These are phyloP conservation scores for Candida dajiaensis DNA, from an alignment of 805 yeast species.

Conservation along the genomic window DNA sequence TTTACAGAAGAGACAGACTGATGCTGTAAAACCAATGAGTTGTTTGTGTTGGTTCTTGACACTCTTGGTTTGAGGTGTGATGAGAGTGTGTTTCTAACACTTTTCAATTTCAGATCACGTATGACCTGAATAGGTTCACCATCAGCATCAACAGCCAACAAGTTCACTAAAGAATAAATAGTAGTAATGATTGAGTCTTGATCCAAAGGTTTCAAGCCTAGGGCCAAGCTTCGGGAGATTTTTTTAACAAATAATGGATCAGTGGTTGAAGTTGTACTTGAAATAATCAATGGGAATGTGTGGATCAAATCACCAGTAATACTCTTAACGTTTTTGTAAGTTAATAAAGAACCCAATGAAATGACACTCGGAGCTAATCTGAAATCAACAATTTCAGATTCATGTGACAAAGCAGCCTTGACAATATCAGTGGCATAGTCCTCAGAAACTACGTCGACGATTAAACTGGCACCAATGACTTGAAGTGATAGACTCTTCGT, in stretches of 20 bases:
- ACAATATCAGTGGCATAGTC: slow-evolving; percentile 40
- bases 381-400: slow-evolving; percentile 47
- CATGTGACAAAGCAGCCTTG: slow-evolving; percentile 44
- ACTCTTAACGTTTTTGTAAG: slow-evolving; percentile 28
- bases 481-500: slow-evolving; percentile 55
- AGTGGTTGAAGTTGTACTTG: slow-evolving; percentile 39
- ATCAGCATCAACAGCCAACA: slow-evolving; percentile 51
- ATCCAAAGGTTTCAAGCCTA: slow-evolving; percentile 60
- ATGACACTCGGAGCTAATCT: slow-evolving; percentile 45
- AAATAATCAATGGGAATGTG: slow-evolving; percentile 44
- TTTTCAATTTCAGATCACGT: slow-evolving; percentile 29
- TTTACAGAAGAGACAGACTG: slow-evolving; percentile 4
- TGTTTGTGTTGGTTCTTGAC: slow-evolving; percentile 18
- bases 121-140: slow-evolving; percentile 30
- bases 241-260: slow-evolving; percentile 43
- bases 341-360: slow-evolving; percentile 51
- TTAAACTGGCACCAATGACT: slow-evolving; percentile 52
- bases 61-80: slow-evolving; percentile 10
- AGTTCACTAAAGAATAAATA: slow-evolving; percentile 75
- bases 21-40: slow-evolving; percentile 8
- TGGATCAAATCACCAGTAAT: slow-evolving; percentile 31
- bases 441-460: slow-evolving; percentile 39
- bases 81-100: slow-evolving; percentile 19
- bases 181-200: slow-evolving; percentile 82
- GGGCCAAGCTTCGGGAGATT: slow-evolving; percentile 54